Evolutionary conservation across 2,329 filamentous ascomycete species (phyloP), one percentile per base, ranked within the genome.

Genomic region (Beauveria varroae): DNA sequence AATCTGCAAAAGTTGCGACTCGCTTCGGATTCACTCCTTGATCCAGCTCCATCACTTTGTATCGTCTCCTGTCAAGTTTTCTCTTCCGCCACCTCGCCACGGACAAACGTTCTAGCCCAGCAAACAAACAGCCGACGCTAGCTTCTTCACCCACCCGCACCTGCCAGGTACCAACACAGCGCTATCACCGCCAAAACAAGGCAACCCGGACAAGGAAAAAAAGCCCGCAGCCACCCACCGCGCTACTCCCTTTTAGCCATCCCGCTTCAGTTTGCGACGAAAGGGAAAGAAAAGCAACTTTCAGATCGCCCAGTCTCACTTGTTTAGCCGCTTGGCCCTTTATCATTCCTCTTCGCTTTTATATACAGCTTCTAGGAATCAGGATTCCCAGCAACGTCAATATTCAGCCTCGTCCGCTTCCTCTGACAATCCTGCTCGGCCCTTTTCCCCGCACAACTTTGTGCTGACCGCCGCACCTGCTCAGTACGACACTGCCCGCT

Each of bases 391-490:
- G 7, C 7, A n/a, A 55, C 22, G 30, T 18, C 55, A 37, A 46
- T 24, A 37, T 14, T 18, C 30, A 57, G 44, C 55, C 26, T 40
- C 20, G 54, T 9, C 47, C n/a, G 46, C 37, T 53, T 22, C 9
- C 37, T 47, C 26, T 20, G n/a, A 30, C 34, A 40, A 44, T 60
- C 30, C 43, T 61, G 47, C 58, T 61, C 58, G 58, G 58, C 43
- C 58, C 51, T 61, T 52, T 61, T 50, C 58, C 58, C 58, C 58
- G 51, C 58, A 41, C 50, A 14, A 16, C 30, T 49, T 34, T 22
- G 46, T 60, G 58, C 58, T 61, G 58, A 61, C 58, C 50, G 43
- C 51, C 58, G 58, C 58, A 61, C 43, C 58, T 61, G 58, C 58
- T 55, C 58, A 61, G 57, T 41, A n/a, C 58, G 49, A 54, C 50